These are phyloP conservation scores for Postia placenta DNA, from an alignment of 768 basidiomycete genomes.

Conservation along the genomic window DNA sequence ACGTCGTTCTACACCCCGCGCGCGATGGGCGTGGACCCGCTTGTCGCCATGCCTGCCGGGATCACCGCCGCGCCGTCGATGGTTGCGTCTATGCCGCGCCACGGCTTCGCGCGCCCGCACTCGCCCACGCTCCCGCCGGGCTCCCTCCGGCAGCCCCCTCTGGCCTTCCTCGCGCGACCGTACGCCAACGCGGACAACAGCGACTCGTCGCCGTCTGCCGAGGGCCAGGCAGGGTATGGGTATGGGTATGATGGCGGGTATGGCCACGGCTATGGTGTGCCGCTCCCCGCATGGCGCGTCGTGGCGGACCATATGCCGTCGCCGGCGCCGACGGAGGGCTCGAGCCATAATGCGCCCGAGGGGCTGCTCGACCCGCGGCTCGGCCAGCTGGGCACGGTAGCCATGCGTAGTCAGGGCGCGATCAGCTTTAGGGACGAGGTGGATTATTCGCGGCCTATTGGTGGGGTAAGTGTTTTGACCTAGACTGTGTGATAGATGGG, in stretches of 20 bases:
- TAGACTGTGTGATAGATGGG: neutral
- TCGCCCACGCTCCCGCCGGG: constrained; percentile 9
- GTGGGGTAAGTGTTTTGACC: constrained; percentile 16
- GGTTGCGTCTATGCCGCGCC: too few relatives aligned
- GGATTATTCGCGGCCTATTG: constrained; percentile 24
- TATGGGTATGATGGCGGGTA: neutral
- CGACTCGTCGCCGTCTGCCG: too few relatives aligned
- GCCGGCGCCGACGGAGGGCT: constrained; percentile 19
- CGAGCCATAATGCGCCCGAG: constrained; percentile 15
- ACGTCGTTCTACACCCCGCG: constrained; percentile 3
- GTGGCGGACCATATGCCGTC: constrained; percentile 16
- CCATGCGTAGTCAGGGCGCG: constrained; percentile 21
- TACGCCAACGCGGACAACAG: too few relatives aligned
- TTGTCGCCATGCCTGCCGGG: neutral
- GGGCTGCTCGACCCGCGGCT: constrained; percentile 19
- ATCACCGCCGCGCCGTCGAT: neutral
- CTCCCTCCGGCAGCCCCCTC: neutral
- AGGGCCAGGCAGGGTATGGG: neutral
- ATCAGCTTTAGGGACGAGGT: constrained; percentile 23
- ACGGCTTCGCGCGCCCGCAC: constrained; percentile 12
- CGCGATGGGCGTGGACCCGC: neutral
- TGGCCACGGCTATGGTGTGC: neutral
- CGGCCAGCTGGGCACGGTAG: constrained; percentile 8
- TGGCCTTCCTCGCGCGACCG: neutral
- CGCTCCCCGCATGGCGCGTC: constrained; percentile 12